Evolutionary conservation across 257 asterid genomes (phyloP).

Genomic region (Capsicum pubescens): DNA sequence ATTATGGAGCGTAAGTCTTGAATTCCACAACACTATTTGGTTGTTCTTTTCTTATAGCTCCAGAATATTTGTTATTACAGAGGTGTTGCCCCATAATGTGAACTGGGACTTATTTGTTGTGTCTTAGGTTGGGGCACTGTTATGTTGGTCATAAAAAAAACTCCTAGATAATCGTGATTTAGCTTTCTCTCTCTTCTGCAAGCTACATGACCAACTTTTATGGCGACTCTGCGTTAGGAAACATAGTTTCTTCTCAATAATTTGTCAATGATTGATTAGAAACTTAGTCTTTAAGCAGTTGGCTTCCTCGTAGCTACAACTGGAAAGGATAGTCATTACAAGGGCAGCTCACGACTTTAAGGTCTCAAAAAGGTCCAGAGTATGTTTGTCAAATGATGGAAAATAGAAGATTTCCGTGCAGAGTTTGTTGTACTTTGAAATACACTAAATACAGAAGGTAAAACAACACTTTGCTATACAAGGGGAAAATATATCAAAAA

Average conservation of each 20-base stretch:
- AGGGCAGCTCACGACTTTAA: neutral
- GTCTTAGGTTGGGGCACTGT: neutral
- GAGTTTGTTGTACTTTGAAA: neutral
- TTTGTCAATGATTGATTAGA: neutral
- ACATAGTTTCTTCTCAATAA: neutral
- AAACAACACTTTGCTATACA: neutral
- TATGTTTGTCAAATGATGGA: neutral
- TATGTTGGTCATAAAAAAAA: neutral
- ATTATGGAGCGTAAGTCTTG: neutral
- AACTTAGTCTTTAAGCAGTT: neutral
- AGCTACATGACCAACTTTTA: neutral
- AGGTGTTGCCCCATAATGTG: neutral
- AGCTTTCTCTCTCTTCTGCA: conserved; percentile 6
- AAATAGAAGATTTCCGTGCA: neutral
- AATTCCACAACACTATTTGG: neutral
- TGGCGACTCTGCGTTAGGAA: neutral
- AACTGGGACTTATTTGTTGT: neutral
- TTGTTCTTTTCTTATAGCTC: neutral
- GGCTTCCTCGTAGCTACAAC: too few species aligned
- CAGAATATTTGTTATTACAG: neutral
- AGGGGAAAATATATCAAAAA: neutral
- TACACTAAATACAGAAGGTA: neutral
- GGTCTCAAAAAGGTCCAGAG: neutral
- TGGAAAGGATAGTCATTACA: neutral
- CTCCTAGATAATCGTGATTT: neutral